Base-by-base conservation (phyloP, 257 asterid genomes). In the Salvia hispanica region DNA sequence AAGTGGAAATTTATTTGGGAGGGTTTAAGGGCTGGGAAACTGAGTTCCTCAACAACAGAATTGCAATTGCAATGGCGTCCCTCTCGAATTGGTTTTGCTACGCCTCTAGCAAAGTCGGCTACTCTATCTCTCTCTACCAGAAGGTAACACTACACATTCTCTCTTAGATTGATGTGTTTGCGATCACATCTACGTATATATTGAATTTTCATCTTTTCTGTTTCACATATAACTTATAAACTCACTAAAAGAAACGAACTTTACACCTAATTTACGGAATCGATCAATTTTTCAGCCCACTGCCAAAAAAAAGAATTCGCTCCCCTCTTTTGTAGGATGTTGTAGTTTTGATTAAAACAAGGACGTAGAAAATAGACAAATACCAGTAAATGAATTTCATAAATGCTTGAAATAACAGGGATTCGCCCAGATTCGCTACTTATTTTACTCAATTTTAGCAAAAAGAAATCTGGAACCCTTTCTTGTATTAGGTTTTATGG, bases 71-170 rank as follows among this genome's bases (percentile, higher is more conserved):
- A 56, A 90, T 90, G 96, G 88, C 85, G 68, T 72, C 90, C 66
- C 69, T 80, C 43, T 55, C 86, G 8, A 86, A 78, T 34, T 74
- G 86, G 88, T 13, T 80, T 65, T 95, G 97, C 42, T 91, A 91
- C 75, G 18, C 81, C 34, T 74, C 71, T 58, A 80, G 72, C 79
- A 88, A 88, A 76, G 42, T 84, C 66, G 84, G 82, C 31, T 91
- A 91, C 71, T 82, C 95, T 50, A 58, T 80, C 58, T 67, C 80
- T 64, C 76, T 85, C 70, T 78, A 79, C 68, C 66, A 74, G 63
- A 86, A 85, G 96, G 98, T 88, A 64, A 66, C 3, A 9, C 42
- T n/a, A n/a, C n/a, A n/a, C n/a, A 13, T 9, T 61, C 28, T 36
- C 46, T 66, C 53, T 39, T 2, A n/a, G 37, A 33, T 34, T 58